phyloP scores from a whole-genome alignment of 2,329 filamentous ascomycete species.

The Periconia sp. region DNA sequence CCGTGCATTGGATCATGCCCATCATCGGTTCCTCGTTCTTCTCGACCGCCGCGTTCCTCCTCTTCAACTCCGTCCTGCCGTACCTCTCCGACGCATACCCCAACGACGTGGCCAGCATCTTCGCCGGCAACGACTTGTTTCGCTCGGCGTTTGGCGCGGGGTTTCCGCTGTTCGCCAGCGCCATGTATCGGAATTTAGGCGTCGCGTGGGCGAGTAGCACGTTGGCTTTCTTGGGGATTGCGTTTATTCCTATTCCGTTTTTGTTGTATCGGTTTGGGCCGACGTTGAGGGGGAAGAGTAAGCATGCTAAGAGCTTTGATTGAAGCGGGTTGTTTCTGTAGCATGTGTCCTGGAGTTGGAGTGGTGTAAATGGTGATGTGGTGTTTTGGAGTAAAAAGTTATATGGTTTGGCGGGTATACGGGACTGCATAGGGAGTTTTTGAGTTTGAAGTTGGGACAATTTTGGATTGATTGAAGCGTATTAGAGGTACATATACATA shows the following conservation, averaged over 20 bases:
- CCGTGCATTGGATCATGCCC: constrained; percentile 46
- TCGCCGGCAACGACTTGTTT: constrained; percentile 50
- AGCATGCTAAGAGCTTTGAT: not conserved
- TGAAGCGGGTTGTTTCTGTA: too few relatives aligned
- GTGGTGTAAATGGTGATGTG: too few relatives aligned
- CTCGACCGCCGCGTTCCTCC: constrained; percentile 37
- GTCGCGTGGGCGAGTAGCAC: constrained; percentile 38
- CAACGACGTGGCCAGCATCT: constrained; percentile 43
- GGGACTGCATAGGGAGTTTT: too few relatives aligned
- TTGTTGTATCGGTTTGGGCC: constrained; percentile 47
- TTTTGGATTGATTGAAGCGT: too few relatives aligned
- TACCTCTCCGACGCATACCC: constrained; percentile 49
- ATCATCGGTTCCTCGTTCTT: constrained; percentile 45
- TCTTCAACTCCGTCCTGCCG: constrained; percentile 52
- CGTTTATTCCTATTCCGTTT: constrained; percentile 51
- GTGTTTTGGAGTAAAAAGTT: too few relatives aligned
- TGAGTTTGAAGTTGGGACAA: too few relatives aligned
- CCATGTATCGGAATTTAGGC: constrained; percentile 39
- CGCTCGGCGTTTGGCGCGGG: constrained; percentile 45
- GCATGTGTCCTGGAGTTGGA: too few relatives aligned
- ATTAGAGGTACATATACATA: too few relatives aligned
- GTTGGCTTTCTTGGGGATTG: constrained; percentile 40
- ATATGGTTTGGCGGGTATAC: too few relatives aligned
- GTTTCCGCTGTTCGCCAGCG: constrained; percentile 44
- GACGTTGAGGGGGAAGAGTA: constrained; percentile 37